Percentiles rank a stretch among this genome's conserved stretches.
Conservation (phyloP, 768 basidiomycete species). For the Tremella fuciformis region DNA sequence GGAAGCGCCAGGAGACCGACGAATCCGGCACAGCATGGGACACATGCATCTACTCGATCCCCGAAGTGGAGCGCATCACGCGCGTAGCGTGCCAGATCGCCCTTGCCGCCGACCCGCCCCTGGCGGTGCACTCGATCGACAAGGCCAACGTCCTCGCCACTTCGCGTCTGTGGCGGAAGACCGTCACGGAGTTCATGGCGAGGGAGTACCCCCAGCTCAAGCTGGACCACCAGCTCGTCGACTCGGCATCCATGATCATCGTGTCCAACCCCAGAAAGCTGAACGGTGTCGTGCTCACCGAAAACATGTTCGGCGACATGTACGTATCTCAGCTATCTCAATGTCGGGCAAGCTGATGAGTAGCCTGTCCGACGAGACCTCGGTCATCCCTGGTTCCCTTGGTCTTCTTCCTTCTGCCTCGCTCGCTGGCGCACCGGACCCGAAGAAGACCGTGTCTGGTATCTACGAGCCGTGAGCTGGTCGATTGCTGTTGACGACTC, state of each 20-base stretch:
- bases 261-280: slow-evolving; percentile 83
- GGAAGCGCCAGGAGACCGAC: slow-evolving; percentile 81
- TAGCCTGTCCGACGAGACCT: slow-evolving; percentile 92
- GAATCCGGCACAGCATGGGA: slow-evolving; percentile 74
- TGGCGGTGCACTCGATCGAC: slow-evolving; percentile 88
- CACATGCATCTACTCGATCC: slow-evolving; percentile 85
- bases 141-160: slow-evolving; percentile 98
- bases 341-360: background rate
- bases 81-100: slow-evolving; percentile 94
- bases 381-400: slow-evolving; percentile 95
- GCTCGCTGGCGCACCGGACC: slow-evolving; percentile 79
- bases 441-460: slow-evolving; percentile 72
- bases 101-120: slow-evolving; percentile 72
- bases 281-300: slow-evolving; percentile 91
- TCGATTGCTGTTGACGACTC: background rate
- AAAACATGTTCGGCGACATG: slow-evolving; percentile 98
- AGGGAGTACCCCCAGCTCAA: slow-evolving; percentile 84
- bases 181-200: slow-evolving; percentile 77
- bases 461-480: slow-evolving; percentile 75
- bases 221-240: slow-evolving; percentile 88
- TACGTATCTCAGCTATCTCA: slow-evolving; percentile 55
- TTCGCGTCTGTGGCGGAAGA: slow-evolving; percentile 89
- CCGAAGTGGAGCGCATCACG: slow-evolving; percentile 90
- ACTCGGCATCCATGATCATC: slow-evolving; percentile 94
- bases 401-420: slow-evolving; percentile 95